phyloP scores from a whole-genome alignment of 1,284 basidiomycete species.

The Phylloporus gajari region DNA sequence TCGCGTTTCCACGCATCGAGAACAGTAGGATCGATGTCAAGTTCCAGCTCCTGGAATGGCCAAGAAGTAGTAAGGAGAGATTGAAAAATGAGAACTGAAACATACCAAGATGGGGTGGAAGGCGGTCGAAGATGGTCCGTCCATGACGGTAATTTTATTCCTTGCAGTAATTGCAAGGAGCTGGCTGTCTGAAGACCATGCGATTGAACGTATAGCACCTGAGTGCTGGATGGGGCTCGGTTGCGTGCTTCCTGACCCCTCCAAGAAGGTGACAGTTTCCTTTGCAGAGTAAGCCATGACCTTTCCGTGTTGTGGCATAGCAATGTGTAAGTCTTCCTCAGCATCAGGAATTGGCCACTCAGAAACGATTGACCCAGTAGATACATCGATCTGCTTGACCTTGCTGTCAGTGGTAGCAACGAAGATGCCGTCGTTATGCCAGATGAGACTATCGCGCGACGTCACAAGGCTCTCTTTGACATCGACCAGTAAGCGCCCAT shows the following conservation, averaged over 20 bases:
- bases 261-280: not conserved
- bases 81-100: too few relatives aligned
- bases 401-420: not conserved
- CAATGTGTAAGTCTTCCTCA: not conserved
- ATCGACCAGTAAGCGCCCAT: not conserved
- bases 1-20: not conserved
- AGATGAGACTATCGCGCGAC: conserved; percentile 2
- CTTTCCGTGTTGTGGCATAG: not conserved
- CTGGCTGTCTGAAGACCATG: not conserved
- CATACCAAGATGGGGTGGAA: too few relatives aligned
- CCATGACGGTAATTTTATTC: not conserved
- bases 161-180: not conserved
- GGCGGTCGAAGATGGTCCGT: not conserved
- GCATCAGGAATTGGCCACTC: conserved; percentile 2
- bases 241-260: not conserved
- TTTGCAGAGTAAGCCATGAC: not conserved
- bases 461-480: too few relatives aligned
- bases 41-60: not conserved
- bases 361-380: not conserved
- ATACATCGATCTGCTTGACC: not conserved
- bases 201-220: not conserved
- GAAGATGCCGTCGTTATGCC: conserved; percentile 8
- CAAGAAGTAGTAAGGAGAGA: too few relatives aligned
- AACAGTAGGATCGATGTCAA: not conserved
- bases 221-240: not conserved